Conservation (phyloP, 1,139 yeast genomes). For the Protomyces lactucae-debilis region DNA sequence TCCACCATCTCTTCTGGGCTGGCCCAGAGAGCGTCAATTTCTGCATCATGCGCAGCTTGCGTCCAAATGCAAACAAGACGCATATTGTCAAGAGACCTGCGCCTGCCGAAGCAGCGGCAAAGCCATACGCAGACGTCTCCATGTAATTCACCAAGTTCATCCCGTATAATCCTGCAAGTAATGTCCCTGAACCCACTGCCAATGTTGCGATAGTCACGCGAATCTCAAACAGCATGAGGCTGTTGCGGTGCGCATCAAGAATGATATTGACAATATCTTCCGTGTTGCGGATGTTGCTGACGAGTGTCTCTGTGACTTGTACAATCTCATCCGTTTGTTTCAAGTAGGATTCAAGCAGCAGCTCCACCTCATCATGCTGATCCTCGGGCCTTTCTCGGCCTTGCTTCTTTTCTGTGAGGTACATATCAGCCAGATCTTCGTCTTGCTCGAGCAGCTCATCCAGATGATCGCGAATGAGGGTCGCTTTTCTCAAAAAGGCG, state of each 20-base stretch:
- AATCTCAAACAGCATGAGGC: slow-evolving; percentile 75
- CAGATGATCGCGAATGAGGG: slow-evolving; percentile 73
- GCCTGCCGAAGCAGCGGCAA: slow-evolving; percentile 54
- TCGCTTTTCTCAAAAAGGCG: slow-evolving; percentile 77
- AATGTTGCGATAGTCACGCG: slow-evolving; percentile 72
- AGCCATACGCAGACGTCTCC: slow-evolving; percentile 69
- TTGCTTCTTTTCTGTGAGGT: slow-evolving; percentile 51
- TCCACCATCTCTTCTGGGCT: neutral
- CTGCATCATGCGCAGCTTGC: slow-evolving; percentile 16
- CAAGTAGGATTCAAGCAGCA: slow-evolving; percentile 87
- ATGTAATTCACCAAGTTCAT: slow-evolving; percentile 90
- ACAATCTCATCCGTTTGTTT: slow-evolving; percentile 96
- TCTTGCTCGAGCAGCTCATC: slow-evolving; percentile 80
- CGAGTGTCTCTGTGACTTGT: slow-evolving; percentile 80
- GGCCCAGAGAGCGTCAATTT: slow-evolving; percentile 11
- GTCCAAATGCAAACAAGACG: slow-evolving; percentile 34
- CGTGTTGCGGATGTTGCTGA: slow-evolving; percentile 82
- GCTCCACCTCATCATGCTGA: slow-evolving; percentile 65
- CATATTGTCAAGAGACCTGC: slow-evolving; percentile 43
- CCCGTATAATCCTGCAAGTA: slow-evolving; percentile 79
- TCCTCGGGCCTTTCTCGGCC: slow-evolving; percentile 39
- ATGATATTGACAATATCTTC: slow-evolving; percentile 95
- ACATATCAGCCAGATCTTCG: slow-evolving; percentile 83
- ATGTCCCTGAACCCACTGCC: slow-evolving; percentile 74
- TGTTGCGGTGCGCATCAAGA: slow-evolving; percentile 89